These are phyloP conservation scores for Podaxis sp. DNA, from an alignment of 768 basidiomycete species.

Conservation along the genomic window DNA sequence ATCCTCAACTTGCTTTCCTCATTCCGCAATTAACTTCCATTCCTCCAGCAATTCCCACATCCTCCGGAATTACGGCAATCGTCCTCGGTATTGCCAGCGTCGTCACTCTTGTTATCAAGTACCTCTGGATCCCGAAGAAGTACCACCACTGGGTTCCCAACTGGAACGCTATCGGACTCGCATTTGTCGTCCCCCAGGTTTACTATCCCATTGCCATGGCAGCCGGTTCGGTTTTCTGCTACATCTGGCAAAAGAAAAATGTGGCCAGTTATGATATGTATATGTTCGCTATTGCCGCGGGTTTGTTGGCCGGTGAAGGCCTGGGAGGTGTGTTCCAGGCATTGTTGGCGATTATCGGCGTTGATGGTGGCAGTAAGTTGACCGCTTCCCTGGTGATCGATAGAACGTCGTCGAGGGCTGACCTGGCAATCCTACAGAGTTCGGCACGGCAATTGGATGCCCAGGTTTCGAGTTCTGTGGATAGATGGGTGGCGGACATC, in stretches of 20 bases:
- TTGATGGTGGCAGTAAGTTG: conserved; percentile 43
- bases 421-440: conserved; percentile 21
- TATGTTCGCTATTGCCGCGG: conserved; percentile 52
- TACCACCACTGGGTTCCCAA: conserved; percentile 49
- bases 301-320: conserved; percentile 56
- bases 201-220: conserved; percentile 51
- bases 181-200: conserved; percentile 48
- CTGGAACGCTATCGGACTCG: conserved; percentile 51
- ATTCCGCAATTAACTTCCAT: not conserved
- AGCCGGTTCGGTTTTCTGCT: conserved; percentile 42
- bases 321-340: conserved; percentile 59
- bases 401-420: not conserved
- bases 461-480: conserved; percentile 50
- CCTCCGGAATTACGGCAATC: conserved; percentile 57
- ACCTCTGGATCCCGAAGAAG: conserved; percentile 43
- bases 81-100: conserved; percentile 42
- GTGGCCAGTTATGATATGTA: conserved; percentile 49
- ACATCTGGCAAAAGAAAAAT: conserved; percentile 42
- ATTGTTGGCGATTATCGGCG: conserved; percentile 46
- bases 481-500: conserved; percentile 18
- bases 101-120: conserved; percentile 39
- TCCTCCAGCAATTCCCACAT: conserved; percentile 40
- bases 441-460: conserved; percentile 50
- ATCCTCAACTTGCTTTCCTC: not conserved
- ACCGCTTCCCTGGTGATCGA: not conserved